phyloP scores from a whole-genome alignment of 495 filamentous ascomycete genomes.

The Penicillium verhagenii region DNA sequence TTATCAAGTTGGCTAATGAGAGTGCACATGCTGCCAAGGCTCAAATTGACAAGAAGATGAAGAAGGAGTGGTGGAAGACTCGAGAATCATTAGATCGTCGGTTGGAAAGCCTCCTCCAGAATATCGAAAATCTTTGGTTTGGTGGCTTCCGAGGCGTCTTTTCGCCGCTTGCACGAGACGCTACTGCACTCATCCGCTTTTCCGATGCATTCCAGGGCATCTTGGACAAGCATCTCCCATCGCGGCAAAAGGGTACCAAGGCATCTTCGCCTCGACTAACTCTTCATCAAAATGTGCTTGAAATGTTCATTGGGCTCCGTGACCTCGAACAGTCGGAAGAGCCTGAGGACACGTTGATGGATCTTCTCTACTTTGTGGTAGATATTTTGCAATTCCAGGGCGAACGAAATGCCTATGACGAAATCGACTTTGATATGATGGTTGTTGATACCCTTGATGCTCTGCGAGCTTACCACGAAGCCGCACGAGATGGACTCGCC shows the following conservation, averaged over 20 bases:
- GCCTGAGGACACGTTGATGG: constrained; percentile 79
- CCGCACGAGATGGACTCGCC: constrained; percentile 41
- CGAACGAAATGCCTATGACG: constrained; percentile 94
- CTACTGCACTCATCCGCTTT: constrained; percentile 67
- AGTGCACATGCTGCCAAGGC: constrained; percentile 73
- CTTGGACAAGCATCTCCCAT: constrained; percentile 85
- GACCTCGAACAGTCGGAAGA: constrained; percentile 67
- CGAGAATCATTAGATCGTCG: constrained; percentile 75
- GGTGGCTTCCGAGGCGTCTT: constrained; percentile 92
- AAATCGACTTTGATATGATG: constrained; percentile 94
- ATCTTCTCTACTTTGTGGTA: constrained; percentile 92
- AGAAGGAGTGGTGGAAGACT: constrained; percentile 84
- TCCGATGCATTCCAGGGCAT: constrained; percentile 73
- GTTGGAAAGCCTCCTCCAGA: constrained; percentile 73
- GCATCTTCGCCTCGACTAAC: constrained; percentile 50
- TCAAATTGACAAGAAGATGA: constrained; percentile 58
- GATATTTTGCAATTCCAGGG: constrained; percentile 97
- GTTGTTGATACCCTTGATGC: constrained; percentile 80
- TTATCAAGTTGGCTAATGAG: constrained; percentile 74
- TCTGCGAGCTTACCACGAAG: constrained; percentile 71
- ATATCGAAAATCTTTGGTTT: constrained; percentile 90
- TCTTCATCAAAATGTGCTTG: constrained; percentile 75
- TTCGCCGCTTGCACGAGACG: constrained; percentile 61
- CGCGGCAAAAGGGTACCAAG: constrained; percentile 65
- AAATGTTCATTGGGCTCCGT: constrained; percentile 84